Percentiles rank a stretch among this genome's conserved stretches.
Conservation (phyloP, 2,329 filamentous ascomycete genomes). For the Alternaria sp. region DNA sequence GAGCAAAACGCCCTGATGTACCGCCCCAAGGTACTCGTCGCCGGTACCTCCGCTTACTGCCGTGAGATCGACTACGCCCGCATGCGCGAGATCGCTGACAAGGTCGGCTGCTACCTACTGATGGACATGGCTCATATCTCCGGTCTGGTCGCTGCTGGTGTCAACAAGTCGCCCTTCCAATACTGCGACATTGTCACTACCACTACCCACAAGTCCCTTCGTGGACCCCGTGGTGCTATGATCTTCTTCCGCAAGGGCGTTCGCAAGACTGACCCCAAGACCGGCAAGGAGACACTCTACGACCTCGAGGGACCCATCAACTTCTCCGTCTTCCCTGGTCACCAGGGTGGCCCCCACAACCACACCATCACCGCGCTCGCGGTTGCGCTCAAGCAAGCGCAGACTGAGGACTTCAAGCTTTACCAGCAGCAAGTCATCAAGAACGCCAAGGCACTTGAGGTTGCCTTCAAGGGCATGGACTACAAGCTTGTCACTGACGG, state of each 20-base stretch:
- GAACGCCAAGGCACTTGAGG: conserved; percentile 89
- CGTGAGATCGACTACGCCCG: conserved; percentile 92
- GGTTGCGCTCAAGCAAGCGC: conserved; percentile 92
- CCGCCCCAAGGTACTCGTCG: conserved; percentile 93
- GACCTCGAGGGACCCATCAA: conserved; percentile 95
- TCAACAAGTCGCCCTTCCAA: conserved; percentile 86
- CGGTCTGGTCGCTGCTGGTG: conserved; percentile 88
- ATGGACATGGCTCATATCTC: conserved; percentile 99
- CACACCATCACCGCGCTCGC: conserved; percentile 97
- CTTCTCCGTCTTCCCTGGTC: conserved; percentile 93
- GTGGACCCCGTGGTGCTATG: conserved; percentile 93
- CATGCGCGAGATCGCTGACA: conserved; percentile 89
- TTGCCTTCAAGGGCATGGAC: conserved; percentile 67
- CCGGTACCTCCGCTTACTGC: conserved; percentile 94
- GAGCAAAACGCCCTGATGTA: conserved; percentile 88
- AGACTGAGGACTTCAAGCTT: conserved; percentile 84
- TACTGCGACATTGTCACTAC: conserved; percentile 96
- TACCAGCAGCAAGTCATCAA: conserved; percentile 90
- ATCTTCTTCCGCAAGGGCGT: conserved; percentile 98
- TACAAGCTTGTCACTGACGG: conserved; percentile 93
- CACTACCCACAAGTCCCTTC: conserved; percentile 96
- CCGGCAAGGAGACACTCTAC: conserved; percentile 83
- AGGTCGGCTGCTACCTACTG: conserved; percentile 88
- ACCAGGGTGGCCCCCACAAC: conserved; percentile 98
- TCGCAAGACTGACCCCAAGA: conserved; percentile 80